phyloP scores from a whole-genome alignment of 1,284 basidiomycete species.

The Sanghuangporus sanghuang region DNA sequence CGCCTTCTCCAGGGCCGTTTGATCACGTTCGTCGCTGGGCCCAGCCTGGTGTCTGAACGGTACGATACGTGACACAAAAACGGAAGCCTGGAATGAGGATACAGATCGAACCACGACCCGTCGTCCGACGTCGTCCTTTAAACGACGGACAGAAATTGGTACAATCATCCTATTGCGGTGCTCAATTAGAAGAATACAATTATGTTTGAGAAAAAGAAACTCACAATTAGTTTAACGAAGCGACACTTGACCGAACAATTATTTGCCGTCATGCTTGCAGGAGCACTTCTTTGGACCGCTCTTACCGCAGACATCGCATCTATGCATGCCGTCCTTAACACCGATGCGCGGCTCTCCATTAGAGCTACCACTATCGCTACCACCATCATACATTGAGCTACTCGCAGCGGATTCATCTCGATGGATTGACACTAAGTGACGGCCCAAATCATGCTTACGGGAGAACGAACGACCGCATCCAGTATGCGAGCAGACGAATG shows the following conservation, averaged over 20 bases:
- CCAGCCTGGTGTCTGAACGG: conserved; percentile 44
- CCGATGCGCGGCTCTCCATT: conserved; percentile 10
- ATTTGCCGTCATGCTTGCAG: conserved; percentile 65
- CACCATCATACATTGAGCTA: conserved; percentile 44
- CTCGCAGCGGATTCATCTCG: conserved; percentile 56
- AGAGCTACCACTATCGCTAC: conserved; percentile 5
- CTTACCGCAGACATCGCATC: conserved; percentile 51
- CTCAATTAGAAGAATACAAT: conserved; percentile 16
- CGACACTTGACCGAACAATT: conserved; percentile 24
- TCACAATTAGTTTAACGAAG: conserved; percentile 14
- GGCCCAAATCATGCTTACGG: conserved; percentile 84
- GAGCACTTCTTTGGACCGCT: conserved; percentile 54
- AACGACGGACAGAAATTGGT: conserved; percentile 4
- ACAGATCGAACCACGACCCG: conserved; percentile 26
- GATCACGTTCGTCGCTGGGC: conserved; percentile 60
- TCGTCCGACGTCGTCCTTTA: conserved; percentile 13
- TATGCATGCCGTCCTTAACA: conserved; percentile 4
- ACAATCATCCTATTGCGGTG: conserved; percentile 23
- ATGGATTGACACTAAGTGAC: conserved; percentile 83
- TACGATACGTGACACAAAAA: conserved; percentile 58
- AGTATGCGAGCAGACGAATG: conserved; percentile 75
- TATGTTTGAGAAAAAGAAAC: not conserved
- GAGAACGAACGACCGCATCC: conserved; percentile 83
- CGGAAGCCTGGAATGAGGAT: conserved; percentile 40
- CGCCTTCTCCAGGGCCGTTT: conserved; percentile 17